Conservation (phyloP, 805 yeast genomes). For the Nakazawaea molendinolei region DNA sequence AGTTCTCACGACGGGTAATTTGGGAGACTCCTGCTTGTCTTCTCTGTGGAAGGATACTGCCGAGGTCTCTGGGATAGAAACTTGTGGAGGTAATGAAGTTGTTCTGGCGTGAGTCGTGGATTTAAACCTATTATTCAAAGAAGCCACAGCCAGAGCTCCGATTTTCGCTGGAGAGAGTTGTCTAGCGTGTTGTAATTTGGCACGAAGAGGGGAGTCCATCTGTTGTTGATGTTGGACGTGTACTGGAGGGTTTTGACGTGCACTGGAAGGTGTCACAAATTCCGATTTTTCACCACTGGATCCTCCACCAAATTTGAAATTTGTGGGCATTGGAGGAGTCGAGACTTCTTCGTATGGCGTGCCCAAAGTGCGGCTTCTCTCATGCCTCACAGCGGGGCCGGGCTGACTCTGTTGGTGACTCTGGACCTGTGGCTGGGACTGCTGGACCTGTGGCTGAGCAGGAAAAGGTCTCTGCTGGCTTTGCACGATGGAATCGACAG, state of each 20-base stretch:
- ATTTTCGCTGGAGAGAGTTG: slow-evolving; percentile 63
- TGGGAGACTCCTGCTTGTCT: slow-evolving; percentile 13
- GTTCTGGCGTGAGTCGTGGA: slow-evolving; percentile 27
- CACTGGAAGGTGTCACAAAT: slow-evolving; percentile 21
- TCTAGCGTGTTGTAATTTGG: slow-evolving; percentile 19
- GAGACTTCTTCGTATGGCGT: slow-evolving; percentile 18
- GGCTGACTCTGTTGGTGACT: slow-evolving; percentile 13
- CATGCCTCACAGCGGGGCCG: slow-evolving; percentile 11
- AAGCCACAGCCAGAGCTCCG: slow-evolving; percentile 68
- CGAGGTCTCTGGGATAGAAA: slow-evolving; percentile 25
- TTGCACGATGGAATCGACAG: slow-evolving; percentile 13
- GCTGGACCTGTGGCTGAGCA: slow-evolving; percentile 5
- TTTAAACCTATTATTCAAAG: slow-evolving; percentile 20
- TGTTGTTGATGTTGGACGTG: slow-evolving; percentile 1
- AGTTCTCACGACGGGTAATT: slow-evolving; percentile 30
- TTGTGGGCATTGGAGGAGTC: slow-evolving; percentile 23
- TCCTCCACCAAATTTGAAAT: slow-evolving; percentile 25
- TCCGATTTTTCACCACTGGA: slow-evolving; percentile 8
- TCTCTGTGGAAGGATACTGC: slow-evolving; percentile 20
- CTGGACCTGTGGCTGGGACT: slow-evolving; percentile 6
- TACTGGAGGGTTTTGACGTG: slow-evolving; percentile 11
- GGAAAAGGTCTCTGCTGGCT: slow-evolving; percentile 13
- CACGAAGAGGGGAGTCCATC: slow-evolving; percentile 13
- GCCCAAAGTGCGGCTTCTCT: slow-evolving; percentile 13
- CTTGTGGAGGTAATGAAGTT: slow-evolving; percentile 32